Conservation (phyloP, 1,284 basidiomycete species). For the Entoloma clypeatum region DNA sequence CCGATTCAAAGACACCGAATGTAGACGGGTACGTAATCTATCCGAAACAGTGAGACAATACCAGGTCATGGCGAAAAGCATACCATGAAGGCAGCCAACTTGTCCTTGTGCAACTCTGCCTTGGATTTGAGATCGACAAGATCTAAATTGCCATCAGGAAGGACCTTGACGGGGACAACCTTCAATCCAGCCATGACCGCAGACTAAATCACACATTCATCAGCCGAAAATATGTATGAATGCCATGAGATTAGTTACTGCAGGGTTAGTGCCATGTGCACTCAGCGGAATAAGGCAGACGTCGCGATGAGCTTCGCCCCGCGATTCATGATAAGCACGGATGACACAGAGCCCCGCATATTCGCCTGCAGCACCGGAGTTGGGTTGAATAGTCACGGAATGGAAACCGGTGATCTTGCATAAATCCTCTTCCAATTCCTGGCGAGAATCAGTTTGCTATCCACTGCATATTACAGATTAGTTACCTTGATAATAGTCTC, state of each 20-base stretch:
- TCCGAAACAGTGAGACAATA: conserved; percentile 5
- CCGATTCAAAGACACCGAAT: conserved; percentile 95
- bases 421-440: conserved; percentile 89
- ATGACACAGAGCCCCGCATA: conserved; percentile 94
- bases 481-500: conserved; percentile 72
- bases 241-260: conserved; percentile 50
- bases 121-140: conserved; percentile 83
- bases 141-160: conserved; percentile 86
- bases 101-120: conserved; percentile 88
- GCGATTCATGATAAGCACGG: conserved; percentile 88
- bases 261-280: conserved; percentile 95
- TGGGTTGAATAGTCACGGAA: conserved; percentile 93
- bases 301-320: conserved; percentile 82
- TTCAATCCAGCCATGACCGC: conserved; percentile 97
- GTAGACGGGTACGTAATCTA: conserved; percentile 94
- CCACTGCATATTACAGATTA: neutral
- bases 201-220: conserved; percentile 57
- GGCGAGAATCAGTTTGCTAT: neutral
- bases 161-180: conserved; percentile 91
- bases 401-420: conserved; percentile 95
- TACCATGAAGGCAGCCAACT: conserved; percentile 96
- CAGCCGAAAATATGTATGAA: conserved; percentile 2
- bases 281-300: conserved; percentile 94
- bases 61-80: conserved; percentile 19
- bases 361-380: conserved; percentile 96